These are phyloP conservation scores for Yarrowia osloensis DNA, from an alignment of 805 yeast genomes.

Conservation along the genomic window DNA sequence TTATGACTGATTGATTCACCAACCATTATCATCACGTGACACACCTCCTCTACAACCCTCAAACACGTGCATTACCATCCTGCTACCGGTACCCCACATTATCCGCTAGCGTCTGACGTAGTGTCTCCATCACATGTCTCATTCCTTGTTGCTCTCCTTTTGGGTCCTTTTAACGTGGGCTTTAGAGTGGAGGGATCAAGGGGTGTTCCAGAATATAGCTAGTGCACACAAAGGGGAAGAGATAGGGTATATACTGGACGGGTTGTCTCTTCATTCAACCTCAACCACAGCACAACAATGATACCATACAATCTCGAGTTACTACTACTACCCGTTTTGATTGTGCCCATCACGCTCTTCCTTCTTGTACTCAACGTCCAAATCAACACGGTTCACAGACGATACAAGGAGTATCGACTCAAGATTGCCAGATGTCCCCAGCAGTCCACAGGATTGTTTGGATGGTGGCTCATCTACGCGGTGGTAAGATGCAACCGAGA, in stretches of 20 bases:
- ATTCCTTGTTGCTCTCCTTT: not conserved
- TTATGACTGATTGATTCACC: too few relatives aligned
- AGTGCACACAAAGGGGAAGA: not conserved
- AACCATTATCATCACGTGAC: too few relatives aligned
- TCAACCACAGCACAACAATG: not conserved
- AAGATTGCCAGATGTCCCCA: not conserved
- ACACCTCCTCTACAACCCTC: not conserved
- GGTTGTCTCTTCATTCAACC: too few relatives aligned
- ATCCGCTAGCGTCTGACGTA: not conserved
- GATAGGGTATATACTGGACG: not conserved
- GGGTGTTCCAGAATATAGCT: not conserved
- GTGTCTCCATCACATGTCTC: not conserved
- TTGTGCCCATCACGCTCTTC: not conserved
- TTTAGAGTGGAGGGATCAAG: not conserved
- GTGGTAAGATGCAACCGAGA: not conserved
- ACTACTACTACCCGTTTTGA: not conserved
- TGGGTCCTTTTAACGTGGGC: not conserved
- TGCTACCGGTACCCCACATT: not conserved
- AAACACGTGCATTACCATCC: not conserved
- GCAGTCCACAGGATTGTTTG: not conserved
- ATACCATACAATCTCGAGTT: not conserved
- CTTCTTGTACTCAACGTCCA: not conserved
- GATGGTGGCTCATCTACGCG: slow-evolving; percentile 17
- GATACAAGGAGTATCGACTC: slow-evolving; percentile 8
- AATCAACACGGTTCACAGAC: not conserved